These are phyloP conservation scores for Yarrowia keelungensis DNA, from an alignment of 805 yeast species.

Conservation along the genomic window DNA sequence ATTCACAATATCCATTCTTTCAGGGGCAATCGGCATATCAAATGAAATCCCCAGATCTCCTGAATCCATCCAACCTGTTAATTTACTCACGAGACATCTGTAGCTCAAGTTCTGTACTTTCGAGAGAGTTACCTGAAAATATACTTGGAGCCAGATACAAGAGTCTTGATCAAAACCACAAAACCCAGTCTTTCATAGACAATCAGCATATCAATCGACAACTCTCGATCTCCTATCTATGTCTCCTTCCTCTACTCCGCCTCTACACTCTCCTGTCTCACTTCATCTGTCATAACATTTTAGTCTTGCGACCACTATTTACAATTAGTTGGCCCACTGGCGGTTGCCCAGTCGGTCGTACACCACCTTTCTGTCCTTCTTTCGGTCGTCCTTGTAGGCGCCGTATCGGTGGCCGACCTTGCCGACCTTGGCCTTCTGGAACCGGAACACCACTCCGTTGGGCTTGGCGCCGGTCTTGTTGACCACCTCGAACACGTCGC, in stretches of 20 bases:
- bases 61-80: background rate
- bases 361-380: conserved; percentile 67
- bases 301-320: conserved; percentile 24
- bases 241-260: too few species aligned
- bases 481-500: conserved; percentile 45
- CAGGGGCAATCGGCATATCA: background rate
- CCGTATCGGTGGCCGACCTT: conserved; percentile 92
- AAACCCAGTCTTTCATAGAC: too few species aligned
- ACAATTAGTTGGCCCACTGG: conserved; percentile 35
- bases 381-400: conserved; percentile 84
- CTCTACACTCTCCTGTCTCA: background rate
- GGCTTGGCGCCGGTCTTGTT: conserved; percentile 42
- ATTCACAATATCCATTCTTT: too few species aligned
- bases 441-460: conserved; percentile 69
- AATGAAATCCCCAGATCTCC: background rate
- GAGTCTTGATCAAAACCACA: too few species aligned
- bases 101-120: too few species aligned
- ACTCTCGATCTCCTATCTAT: too few species aligned
- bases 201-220: too few species aligned
- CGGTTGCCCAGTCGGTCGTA: conserved; percentile 41
- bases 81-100: too few species aligned
- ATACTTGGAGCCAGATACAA: too few species aligned
- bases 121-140: too few species aligned
- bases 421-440: conserved; percentile 80
- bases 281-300: background rate